A percentile compares a stretch with the other conserved stretches of the same genome.
Evolutionary conservation across 805 yeast genomes (phyloP).

Genomic region (Diddensiella santjacobensis): DNA sequence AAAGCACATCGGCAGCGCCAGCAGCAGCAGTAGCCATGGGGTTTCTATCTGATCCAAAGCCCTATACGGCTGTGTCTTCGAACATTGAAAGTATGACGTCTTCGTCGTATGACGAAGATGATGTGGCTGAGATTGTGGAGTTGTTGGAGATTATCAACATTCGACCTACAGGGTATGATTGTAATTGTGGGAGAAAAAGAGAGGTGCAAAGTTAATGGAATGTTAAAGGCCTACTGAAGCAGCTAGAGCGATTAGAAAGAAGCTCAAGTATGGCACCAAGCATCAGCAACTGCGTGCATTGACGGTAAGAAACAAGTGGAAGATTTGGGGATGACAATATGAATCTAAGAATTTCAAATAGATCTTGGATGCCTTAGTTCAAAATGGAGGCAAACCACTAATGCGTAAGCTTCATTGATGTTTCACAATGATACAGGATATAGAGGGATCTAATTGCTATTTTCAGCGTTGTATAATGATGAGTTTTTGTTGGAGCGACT

Average conservation of each 20-base stretch:
- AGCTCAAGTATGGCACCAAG: constrained; percentile 75
- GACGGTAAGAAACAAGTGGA: constrained; percentile 40
- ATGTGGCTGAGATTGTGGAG: constrained; percentile 50
- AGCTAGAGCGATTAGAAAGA: constrained; percentile 86
- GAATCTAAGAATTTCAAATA: constrained; percentile 4
- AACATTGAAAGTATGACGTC: constrained; percentile 37
- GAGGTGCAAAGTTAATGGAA: constrained; percentile 13
- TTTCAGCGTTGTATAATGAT: constrained; percentile 54
- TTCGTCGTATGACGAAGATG: constrained; percentile 33
- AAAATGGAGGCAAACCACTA: constrained; percentile 45
- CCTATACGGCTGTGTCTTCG: constrained; percentile 42
- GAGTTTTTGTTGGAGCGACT: constrained; percentile 62
- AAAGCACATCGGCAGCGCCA: no score
- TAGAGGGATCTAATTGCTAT: no score
- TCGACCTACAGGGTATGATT: constrained; percentile 35
- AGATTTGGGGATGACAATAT: background rate
- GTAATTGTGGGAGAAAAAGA: no score
- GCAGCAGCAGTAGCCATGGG: constrained; percentile 25
- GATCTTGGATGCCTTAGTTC: constrained; percentile 55
- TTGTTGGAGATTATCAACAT: constrained; percentile 51
- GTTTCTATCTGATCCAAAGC: constrained; percentile 36
- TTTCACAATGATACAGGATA: no score
- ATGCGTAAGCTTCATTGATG: constrained; percentile 21
- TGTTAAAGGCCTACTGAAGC: constrained; percentile 62
- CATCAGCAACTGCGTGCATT: constrained; percentile 66